Base-by-base conservation (phyloP, 306 rosid genomes). In the Canavalia ensiformis region DNA sequence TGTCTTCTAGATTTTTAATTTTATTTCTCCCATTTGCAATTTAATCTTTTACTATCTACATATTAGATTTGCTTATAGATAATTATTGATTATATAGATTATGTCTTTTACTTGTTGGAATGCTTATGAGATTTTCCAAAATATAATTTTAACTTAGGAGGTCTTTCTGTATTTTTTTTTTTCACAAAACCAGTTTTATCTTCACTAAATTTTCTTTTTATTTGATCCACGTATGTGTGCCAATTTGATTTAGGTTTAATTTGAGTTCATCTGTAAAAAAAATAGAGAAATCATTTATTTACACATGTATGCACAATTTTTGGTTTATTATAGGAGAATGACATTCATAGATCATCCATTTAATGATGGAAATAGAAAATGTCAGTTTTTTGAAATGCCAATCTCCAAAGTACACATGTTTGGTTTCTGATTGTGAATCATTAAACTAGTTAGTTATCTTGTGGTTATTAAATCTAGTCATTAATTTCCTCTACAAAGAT, bases 321-420 rank as follows among this genome's bases (percentile, higher is more conserved):
- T 88, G 74, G 63, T 82, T 84, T 83, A 46, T 77, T 73, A 77
- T 18, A 41, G 64, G 68, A 81, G 51, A 75, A 65, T 86, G 79
- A 68, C 76, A 74, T 78, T 79, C 25, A 74, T 79, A 45, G 77
- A 63, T 37, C 28, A 79, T 81, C 47, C 52, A 68, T 51, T 49
- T 59, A 73, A 58, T 74, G 60, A 46, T 68, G 77, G 55, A 80
- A 81, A 76, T 33, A 72, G 45, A 72, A 66, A 18, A 44, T 73
- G 46, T 52, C 39, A 58, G 59, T 30, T 54, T 52, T 41, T 76
- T 68, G 37, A 28, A 65, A 65, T 0, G 0, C 4, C 46, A 28
- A 34, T 33, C 49, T 50, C 37, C 46, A 5, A 30, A 11, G 34
- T 11, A 46, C 46, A 63, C 29, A 5, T 60, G 74, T 51, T 60